A percentile compares a stretch with the other conserved stretches of the same genome.
Evolutionary conservation across 2,329 filamentous ascomycete genomes (phyloP).

Genomic region (Aspergillus ruber): DNA sequence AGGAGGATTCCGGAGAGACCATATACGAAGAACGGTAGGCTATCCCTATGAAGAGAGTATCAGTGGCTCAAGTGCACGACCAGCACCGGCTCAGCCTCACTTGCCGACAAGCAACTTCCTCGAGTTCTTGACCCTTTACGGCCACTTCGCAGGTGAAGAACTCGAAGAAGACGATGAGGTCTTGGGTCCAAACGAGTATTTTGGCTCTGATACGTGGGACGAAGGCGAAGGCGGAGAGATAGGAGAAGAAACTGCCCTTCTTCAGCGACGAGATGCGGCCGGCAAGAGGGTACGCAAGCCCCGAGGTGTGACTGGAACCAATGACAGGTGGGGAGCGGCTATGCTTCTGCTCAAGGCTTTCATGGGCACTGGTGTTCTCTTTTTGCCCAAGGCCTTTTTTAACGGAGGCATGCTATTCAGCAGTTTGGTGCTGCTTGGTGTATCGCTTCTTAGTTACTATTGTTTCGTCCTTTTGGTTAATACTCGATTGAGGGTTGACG

Average conservation of each 20-base stretch:
- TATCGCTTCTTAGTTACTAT: slow-evolving; percentile 87
- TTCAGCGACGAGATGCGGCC: slow-evolving; percentile 59
- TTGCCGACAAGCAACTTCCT: slow-evolving; percentile 89
- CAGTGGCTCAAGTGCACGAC: slow-evolving; percentile 31
- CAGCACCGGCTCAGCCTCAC: slow-evolving; percentile 44
- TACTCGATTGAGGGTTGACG: slow-evolving; percentile 75
- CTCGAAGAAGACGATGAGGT: slow-evolving; percentile 94
- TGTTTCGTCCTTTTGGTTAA: slow-evolving; percentile 92
- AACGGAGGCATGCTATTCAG: slow-evolving; percentile 98
- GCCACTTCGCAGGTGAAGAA: slow-evolving; percentile 95
- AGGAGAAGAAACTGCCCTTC: slow-evolving; percentile 80
- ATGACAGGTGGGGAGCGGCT: slow-evolving; percentile 70
- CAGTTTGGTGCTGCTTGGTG: slow-evolving; percentile 77
- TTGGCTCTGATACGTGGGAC: slow-evolving; percentile 68
- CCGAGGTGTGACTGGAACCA: slow-evolving; percentile 67
- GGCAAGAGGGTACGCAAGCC: slow-evolving; percentile 65
- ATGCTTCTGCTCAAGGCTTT: slow-evolving; percentile 92
- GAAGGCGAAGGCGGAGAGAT: slow-evolving; percentile 60
- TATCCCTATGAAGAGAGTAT: slow-evolving; percentile 51
- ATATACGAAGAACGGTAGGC: slow-evolving; percentile 67
- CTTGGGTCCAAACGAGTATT: slow-evolving; percentile 81
- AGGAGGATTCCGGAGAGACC: slow-evolving; percentile 88
- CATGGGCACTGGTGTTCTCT: slow-evolving; percentile 91
- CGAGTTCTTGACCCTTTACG: slow-evolving; percentile 90
- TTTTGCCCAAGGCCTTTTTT: slow-evolving; percentile 84